Conservation (phyloP, 768 basidiomycete species). For the Phallus indusiatus region DNA sequence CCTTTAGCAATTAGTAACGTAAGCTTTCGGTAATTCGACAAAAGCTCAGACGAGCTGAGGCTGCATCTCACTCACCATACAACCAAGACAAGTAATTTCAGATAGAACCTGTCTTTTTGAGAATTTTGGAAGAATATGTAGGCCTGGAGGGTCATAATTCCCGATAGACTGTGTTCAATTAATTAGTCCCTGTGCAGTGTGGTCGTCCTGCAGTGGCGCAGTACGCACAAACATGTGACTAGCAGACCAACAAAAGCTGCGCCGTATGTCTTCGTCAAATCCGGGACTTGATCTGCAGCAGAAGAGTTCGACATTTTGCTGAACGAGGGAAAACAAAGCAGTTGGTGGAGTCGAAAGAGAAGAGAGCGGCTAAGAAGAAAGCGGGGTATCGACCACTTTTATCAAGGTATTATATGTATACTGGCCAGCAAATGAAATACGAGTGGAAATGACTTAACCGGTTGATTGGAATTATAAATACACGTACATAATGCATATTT, state of each 20-base stretch:
- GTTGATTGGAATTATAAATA: too few relatives aligned
- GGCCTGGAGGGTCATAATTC: constrained; percentile 1
- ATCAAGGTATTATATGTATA: too few relatives aligned
- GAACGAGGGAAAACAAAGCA: too few relatives aligned
- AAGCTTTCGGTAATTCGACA: not conserved
- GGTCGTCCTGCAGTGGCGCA: too few relatives aligned
- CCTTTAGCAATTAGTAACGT: not conserved
- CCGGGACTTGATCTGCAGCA: not conserved
- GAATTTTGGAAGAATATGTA: not conserved
- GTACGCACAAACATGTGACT: not conserved
- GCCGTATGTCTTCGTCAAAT: not conserved
- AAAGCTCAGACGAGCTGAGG: not conserved
- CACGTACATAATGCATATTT: too few relatives aligned
- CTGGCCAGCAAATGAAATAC: too few relatives aligned
- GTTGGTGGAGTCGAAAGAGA: too few relatives aligned
- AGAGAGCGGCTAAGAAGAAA: too few relatives aligned
- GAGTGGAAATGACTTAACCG: too few relatives aligned
- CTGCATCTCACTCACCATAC: not conserved
- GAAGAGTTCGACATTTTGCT: not conserved
- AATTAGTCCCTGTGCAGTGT: too few relatives aligned
- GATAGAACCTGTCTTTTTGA: not conserved
- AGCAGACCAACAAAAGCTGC: constrained; percentile 1
- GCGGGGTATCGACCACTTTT: too few relatives aligned
- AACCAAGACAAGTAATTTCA: not conserved
- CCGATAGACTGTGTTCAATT: constrained; percentile 4